Evolutionary conservation across 768 basidiomycete species (phyloP), one percentile per base, ranked within the genome.

Genomic region (Suillus tomentosus): DNA sequence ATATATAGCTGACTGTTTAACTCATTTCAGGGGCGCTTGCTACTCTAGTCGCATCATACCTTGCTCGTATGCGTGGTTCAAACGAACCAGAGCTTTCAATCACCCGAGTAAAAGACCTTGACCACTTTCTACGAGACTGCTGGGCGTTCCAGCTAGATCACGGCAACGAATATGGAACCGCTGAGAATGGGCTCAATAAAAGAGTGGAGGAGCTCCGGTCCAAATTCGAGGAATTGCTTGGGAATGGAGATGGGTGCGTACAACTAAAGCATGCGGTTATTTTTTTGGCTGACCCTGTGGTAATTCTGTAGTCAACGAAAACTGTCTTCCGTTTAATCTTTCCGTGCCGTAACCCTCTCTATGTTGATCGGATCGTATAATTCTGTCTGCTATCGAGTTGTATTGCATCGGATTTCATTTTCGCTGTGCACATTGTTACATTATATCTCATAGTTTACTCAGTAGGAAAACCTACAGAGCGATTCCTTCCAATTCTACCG

Each of bases 41-140:
- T 40, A 80, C 79, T 17, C 64, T 79, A 43, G 73, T 79, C 36
- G 77, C 79, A 9, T 78, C 79, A 3, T 80, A 77, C 68, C 75
- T 80, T 50, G 79, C 79, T 15, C 77, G 77, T 47, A 69, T 72
- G 61, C 76, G 78, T 45, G 77, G 79, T 6, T 73, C 78, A 4
- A 73, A 72, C 37, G 79, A 80, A 65, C 79, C 79, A 4, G 75
- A 79, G 54, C n/a, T 65, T 7, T 77, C 75, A 3, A 60, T 64
- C 2, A 61, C 62, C 17, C 72, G 73, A 11, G 65, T 68, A 22
- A 67, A 71, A 39, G 73, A 73, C 24, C 73, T 79, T 14, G 73
- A 78, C n/a, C 68, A 75, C 40, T 80, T 74, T 64, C 43, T 80
- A 22, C 77, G 79, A 43, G 76, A 79, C 63, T 67, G 71, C 50